Base-by-base conservation (phyloP, 306 rosid genomes). In the Cicer chorassanicum region DNA sequence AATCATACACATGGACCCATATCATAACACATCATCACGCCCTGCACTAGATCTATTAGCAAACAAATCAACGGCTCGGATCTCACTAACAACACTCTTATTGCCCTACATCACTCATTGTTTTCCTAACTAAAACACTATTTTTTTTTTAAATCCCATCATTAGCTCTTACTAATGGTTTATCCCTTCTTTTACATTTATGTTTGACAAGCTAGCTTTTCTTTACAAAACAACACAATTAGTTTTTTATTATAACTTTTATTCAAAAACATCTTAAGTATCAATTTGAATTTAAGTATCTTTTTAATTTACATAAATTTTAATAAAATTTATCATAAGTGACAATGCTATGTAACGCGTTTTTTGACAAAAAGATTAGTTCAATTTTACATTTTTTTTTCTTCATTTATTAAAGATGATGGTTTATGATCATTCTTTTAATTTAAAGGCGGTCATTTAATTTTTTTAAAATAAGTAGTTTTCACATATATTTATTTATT, bases 91-190 rank as follows among this genome's bases (percentile, higher is more conserved):
- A n/a, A 44, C 13, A 39, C 54, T 56, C 29, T 55, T 41, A 0
- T 56, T 54, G 68, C 36, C 81, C 85, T 68, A 65, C 79, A 2
- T 44, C 46, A 75, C 65, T 76, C 81, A 79, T 64, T 55, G 39
- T 15, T 73, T 78, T 44, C 39, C 60, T 68, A 78, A 63, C 56
- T 42, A 61, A 74, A 18, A 59, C 46, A 5, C 69, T 41, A 34
- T 19, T 45, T 16, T 0, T 29, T 29, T 9, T 54, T 4, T 45
- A 68, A 68, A 10, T 8, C 54, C 4, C 56, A 66, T 71, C 60
- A 69, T 80, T 55, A 34, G 64, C 59, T 64, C 48, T 44, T 16
- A 53, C 11, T 16, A 53, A 10, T 61, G 14, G 53, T 18, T 12
- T 12, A 39, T 44, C 18, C 34, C 18, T 57, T 45, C 39, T 51